These are phyloP conservation scores for Boletus subparvulus DNA, from an alignment of 768 basidiomycete genomes.

Conservation along the genomic window DNA sequence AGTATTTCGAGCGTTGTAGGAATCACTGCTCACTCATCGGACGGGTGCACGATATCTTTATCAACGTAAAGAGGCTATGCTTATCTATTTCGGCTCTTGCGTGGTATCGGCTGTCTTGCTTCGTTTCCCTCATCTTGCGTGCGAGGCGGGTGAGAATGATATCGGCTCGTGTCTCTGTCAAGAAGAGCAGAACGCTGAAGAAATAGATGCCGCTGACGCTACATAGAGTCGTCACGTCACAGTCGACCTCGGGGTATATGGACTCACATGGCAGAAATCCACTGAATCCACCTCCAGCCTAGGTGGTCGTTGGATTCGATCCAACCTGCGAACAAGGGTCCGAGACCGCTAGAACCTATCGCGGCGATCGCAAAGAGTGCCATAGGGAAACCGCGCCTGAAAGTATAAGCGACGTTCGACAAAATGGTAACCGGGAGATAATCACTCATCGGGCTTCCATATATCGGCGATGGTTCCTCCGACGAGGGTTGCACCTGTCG, in stretches of 20 bases:
- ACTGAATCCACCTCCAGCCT: slow-evolving; percentile 83
- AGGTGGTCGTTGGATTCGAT: slow-evolving; percentile 57
- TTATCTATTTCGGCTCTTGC: slow-evolving; percentile 65
- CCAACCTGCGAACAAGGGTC: slow-evolving; percentile 64
- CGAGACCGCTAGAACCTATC: slow-evolving; percentile 61
- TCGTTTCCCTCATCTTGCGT: slow-evolving; percentile 58
- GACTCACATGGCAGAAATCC: slow-evolving; percentile 67
- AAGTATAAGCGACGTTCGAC: slow-evolving; percentile 8
- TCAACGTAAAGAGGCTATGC: slow-evolving; percentile 51
- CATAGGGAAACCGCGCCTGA: slow-evolving; percentile 78
- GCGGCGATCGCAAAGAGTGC: slow-evolving; percentile 64
- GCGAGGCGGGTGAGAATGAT: slow-evolving; percentile 71
- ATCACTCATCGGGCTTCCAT: slow-evolving; percentile 61
- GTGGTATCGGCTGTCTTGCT: slow-evolving; percentile 61
- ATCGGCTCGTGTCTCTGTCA: slow-evolving; percentile 72
- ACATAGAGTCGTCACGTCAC: slow-evolving; percentile 1
- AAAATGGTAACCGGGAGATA: slow-evolving; percentile 1
- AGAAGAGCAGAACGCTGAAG: slow-evolving; percentile 48
- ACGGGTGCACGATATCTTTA: slow-evolving; percentile 68
- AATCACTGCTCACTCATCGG: slow-evolving; percentile 62
- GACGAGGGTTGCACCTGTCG: slow-evolving; percentile 71
- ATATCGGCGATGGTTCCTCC: slow-evolving; percentile 75
- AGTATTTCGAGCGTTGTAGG: neutral
- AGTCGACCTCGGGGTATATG: neutral
- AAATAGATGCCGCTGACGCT: slow-evolving; percentile 56